Evolutionary conservation across 768 basidiomycete genomes (phyloP).

Genomic region (Solioccasus polychromus): DNA sequence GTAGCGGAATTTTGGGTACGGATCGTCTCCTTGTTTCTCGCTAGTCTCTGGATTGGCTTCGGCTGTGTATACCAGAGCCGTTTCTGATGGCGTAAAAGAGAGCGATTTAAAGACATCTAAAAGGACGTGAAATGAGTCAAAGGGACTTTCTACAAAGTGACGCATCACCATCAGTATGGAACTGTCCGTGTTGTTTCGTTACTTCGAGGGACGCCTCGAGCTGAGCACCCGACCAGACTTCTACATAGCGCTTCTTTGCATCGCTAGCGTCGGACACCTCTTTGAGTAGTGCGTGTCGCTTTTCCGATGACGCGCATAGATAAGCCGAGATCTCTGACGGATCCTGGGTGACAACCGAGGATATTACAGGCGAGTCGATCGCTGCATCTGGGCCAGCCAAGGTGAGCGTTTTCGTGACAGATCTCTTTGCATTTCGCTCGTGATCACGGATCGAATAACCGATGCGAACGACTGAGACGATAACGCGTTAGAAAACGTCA

Average conservation of each 20-base stretch:
- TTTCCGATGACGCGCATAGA: slow-evolving; percentile 41
- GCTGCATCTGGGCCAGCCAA: slow-evolving; percentile 13
- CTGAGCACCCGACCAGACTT: slow-evolving; percentile 51
- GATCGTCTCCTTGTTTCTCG: slow-evolving; percentile 22
- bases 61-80: slow-evolving; percentile 56
- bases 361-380: slow-evolving; percentile 9
- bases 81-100: slow-evolving; percentile 52
- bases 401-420: slow-evolving; percentile 39
- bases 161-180: slow-evolving; percentile 57
- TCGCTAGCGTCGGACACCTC: slow-evolving; percentile 26
- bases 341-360: slow-evolving; percentile 15
- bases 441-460: slow-evolving; percentile 51
- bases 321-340: slow-evolving; percentile 39
- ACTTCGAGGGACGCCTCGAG: slow-evolving; percentile 53
- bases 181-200: slow-evolving; percentile 53
- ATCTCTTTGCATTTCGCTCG: slow-evolving; percentile 45
- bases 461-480: slow-evolving; percentile 38
- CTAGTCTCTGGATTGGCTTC: slow-evolving; percentile 41
- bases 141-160: not conserved
- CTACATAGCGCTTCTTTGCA: slow-evolving; percentile 49
- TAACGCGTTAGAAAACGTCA: no score
- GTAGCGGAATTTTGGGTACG: slow-evolving; percentile 48
- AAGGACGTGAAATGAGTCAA: not conserved
- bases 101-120: slow-evolving; percentile 52
- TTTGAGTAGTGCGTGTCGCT: slow-evolving; percentile 46